phyloP scores from a whole-genome alignment of 164 flowering plant genomes.

The Tetracentron sinense region DNA sequence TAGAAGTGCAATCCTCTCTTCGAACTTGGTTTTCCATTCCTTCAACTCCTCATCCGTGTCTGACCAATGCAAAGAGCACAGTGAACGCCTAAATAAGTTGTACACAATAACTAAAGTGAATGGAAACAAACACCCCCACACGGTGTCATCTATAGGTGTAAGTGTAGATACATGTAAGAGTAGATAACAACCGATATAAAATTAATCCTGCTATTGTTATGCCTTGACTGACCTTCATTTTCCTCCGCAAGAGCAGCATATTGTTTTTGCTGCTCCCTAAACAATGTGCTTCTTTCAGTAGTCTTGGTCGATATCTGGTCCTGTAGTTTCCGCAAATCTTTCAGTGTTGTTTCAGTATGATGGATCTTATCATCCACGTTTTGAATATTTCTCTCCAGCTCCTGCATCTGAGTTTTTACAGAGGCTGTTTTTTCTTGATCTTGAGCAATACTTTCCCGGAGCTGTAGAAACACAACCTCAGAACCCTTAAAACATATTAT shows the following conservation, averaged over 20 bases:
- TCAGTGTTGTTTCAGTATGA: conserved; percentile 50
- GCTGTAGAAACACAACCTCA: conserved; percentile 30
- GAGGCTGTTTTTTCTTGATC: conserved; percentile 71
- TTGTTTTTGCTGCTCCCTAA: conserved; percentile 58
- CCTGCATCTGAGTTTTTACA: conserved; percentile 61
- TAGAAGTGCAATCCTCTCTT: conserved; percentile 55
- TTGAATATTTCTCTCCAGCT: conserved; percentile 53
- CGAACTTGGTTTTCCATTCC: conserved; percentile 90
- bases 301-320: conserved; percentile 62
- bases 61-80: conserved; percentile 11
- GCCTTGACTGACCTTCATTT: conserved; percentile 62
- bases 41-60: conserved; percentile 90
- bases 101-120: background rate
- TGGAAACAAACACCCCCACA: background rate
- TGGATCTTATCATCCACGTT: conserved; percentile 59
- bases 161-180: background rate
- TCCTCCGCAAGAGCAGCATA: conserved; percentile 74
- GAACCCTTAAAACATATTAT: background rate
- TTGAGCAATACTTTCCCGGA: conserved; percentile 70
- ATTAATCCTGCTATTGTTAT: background rate
- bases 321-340: conserved; percentile 58
- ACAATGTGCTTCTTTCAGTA: conserved; percentile 62
- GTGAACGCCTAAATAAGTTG: background rate
- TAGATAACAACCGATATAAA: conserved; percentile 1
- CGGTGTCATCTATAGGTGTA: background rate